phyloP scores from a whole-genome alignment of 495 filamentous ascomycete species.

The Penicillium roqueforti region DNA sequence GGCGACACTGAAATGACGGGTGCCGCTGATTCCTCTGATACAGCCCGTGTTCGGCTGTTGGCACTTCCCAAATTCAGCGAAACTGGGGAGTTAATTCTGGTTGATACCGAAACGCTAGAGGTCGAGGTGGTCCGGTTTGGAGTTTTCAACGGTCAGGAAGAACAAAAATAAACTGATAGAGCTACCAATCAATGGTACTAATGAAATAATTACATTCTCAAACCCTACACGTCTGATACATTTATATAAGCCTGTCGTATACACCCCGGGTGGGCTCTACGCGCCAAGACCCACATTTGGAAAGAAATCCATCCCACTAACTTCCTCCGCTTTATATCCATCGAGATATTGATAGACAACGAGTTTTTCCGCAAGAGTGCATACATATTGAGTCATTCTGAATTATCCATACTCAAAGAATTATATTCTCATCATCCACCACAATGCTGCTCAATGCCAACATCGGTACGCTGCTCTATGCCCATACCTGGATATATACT shows the following conservation, averaged over 20 bases:
- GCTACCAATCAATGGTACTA: slow-evolving; percentile 4
- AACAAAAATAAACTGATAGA: slow-evolving; percentile 33
- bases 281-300: slow-evolving; percentile 21
- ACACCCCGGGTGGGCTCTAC: slow-evolving; percentile 2
- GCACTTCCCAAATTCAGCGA: slow-evolving; percentile 75
- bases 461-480: slow-evolving; percentile 27
- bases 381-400: not conserved
- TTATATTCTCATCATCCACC: not conserved
- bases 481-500: slow-evolving; percentile 6
- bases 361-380: not conserved
- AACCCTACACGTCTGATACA: not conserved
- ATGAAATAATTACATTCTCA: not conserved
- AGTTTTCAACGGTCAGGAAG: slow-evolving; percentile 44
- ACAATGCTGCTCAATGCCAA: slow-evolving; percentile 42
- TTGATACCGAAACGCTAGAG: slow-evolving; percentile 82
- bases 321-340: not conserved
- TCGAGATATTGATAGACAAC: not conserved
- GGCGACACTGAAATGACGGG: slow-evolving; percentile 45
- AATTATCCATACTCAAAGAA: not conserved
- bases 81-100: slow-evolving; percentile 75
- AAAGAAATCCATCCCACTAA: slow-evolving; percentile 13
- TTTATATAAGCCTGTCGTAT: not conserved
- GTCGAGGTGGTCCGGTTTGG: slow-evolving; percentile 66
- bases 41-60: slow-evolving; percentile 68
- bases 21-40: slow-evolving; percentile 37